phyloP scores from a whole-genome alignment of 148 eudicot genomes.

The Cornus florida region DNA sequence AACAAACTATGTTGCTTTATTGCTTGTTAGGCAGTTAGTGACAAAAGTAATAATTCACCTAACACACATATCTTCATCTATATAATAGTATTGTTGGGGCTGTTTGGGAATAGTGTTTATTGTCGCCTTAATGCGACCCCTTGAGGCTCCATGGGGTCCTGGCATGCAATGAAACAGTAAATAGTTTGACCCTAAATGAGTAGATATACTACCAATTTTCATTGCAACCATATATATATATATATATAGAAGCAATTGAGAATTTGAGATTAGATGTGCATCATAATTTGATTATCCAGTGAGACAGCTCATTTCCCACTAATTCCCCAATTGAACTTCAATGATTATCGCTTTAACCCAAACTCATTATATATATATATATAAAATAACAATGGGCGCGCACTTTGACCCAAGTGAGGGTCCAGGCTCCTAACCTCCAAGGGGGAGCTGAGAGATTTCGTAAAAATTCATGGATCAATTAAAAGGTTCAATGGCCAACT shows the following conservation, averaged over 20 bases:
- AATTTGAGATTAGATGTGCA: not conserved
- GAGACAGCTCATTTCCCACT: not conserved
- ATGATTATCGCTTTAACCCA: not conserved
- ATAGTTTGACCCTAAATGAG: not conserved
- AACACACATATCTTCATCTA: not conserved
- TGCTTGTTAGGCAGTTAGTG: slow-evolving; percentile 2
- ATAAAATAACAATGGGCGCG: no score
- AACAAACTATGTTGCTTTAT: slow-evolving; percentile 1
- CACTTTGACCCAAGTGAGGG: no score
- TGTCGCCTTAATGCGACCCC: not conserved
- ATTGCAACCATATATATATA: no score
- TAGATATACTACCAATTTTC: not conserved
- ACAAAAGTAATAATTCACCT: slow-evolving; percentile 24
- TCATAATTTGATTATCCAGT: no score
- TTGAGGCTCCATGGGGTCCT: not conserved
- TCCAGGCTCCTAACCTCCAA: no score
- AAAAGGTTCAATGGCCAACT: no score
- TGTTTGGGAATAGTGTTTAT: not conserved
- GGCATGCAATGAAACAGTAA: not conserved
- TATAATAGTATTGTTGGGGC: not conserved
- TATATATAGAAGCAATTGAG: not conserved
- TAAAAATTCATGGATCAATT: no score
- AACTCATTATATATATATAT: no score
- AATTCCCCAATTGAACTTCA: not conserved
- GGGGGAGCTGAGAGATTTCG: no score